A percentile compares a stretch with the other conserved stretches of the same genome.
Conservation (phyloP, 306 rosid genomes). For the Hippophae tibetana region DNA sequence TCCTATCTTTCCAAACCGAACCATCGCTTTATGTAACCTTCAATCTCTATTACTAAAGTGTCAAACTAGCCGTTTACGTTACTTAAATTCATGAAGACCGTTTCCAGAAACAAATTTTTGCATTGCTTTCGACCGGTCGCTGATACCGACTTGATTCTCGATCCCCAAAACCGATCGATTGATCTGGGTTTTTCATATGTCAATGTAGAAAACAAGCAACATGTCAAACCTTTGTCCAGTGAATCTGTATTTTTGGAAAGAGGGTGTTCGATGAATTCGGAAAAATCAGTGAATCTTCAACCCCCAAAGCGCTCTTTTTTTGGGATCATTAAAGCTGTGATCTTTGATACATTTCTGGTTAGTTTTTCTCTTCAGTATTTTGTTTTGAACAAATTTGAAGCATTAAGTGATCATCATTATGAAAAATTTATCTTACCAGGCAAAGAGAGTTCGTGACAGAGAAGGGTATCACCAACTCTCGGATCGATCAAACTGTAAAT, state of each 20-base stretch:
- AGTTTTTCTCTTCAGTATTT: constrained; percentile 6
- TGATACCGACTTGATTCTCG: constrained; percentile 37
- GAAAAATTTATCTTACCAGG: constrained; percentile 20
- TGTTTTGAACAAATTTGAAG: background rate
- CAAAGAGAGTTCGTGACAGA: constrained; percentile 20
- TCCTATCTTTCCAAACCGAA: background rate
- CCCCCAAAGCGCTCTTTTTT: constrained; percentile 32
- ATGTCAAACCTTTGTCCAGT: constrained; percentile 2
- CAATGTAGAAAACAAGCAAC: constrained; percentile 11
- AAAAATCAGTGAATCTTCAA: constrained; percentile 12
- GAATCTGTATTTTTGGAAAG: constrained; percentile 14
- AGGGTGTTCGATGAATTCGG: constrained; percentile 10
- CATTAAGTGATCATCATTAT: background rate
- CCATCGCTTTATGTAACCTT: constrained; percentile 9
- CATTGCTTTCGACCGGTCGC: constrained; percentile 60
- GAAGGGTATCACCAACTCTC: constrained; percentile 23
- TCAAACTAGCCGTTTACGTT: background rate
- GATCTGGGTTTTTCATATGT: constrained; percentile 19
- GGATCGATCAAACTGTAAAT: constrained; percentile 25
- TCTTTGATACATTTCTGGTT: constrained; percentile 47
- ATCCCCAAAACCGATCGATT: constrained; percentile 21
- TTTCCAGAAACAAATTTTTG: constrained; percentile 47
- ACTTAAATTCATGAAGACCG: constrained; percentile 36
- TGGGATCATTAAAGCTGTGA: constrained; percentile 34
- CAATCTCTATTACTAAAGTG: background rate